Percentiles rank a stretch among this genome's conserved stretches.
phyloP scores from a whole-genome alignment of 1,284 basidiomycete genomes.

The Irpex rosettiformis region DNA sequence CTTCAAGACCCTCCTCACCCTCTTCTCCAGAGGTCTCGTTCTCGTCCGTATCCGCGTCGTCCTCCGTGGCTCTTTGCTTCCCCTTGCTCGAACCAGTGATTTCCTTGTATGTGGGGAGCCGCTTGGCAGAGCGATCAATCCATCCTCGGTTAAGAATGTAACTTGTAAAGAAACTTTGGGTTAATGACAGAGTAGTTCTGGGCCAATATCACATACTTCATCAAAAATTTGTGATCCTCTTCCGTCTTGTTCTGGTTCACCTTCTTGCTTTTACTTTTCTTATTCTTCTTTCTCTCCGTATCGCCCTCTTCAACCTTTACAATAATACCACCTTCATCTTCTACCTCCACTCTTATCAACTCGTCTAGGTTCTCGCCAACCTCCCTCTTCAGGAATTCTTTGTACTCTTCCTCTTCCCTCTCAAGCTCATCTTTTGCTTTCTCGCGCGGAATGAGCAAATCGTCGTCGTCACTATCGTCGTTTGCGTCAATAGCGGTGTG shows the following conservation, averaged over 20 bases:
- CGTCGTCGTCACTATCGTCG: too few species aligned
- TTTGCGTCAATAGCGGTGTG: constrained; percentile 49
- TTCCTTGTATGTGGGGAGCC: constrained; percentile 82
- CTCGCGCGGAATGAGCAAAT: constrained; percentile 69
- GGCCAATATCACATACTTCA: too few species aligned
- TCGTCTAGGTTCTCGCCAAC: constrained; percentile 77
- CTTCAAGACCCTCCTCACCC: constrained; percentile 40
- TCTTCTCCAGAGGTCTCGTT: constrained; percentile 30
- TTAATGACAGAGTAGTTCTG: too few species aligned
- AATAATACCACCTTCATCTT: too few species aligned
- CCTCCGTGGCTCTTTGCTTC: constrained; percentile 28
- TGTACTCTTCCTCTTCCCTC: constrained; percentile 78
- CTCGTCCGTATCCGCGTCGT: constrained; percentile 18
- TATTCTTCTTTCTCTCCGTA: constrained; percentile 28
- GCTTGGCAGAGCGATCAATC: constrained; percentile 75
- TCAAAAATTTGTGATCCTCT: constrained; percentile 83
- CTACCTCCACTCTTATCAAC: too few species aligned
- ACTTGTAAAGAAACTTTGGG: constrained; percentile 48
- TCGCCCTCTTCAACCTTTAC: too few species aligned
- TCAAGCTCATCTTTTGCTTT: constrained; percentile 77
- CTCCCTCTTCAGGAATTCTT: constrained; percentile 74
- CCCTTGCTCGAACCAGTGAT: constrained; percentile 49
- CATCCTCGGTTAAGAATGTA: constrained; percentile 95
- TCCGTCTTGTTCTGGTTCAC: constrained; percentile 43
- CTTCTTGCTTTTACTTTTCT: constrained; percentile 31